phyloP scores from a whole-genome alignment of 73 alveolate genomes.

The Tetrahymena elliotti region DNA sequence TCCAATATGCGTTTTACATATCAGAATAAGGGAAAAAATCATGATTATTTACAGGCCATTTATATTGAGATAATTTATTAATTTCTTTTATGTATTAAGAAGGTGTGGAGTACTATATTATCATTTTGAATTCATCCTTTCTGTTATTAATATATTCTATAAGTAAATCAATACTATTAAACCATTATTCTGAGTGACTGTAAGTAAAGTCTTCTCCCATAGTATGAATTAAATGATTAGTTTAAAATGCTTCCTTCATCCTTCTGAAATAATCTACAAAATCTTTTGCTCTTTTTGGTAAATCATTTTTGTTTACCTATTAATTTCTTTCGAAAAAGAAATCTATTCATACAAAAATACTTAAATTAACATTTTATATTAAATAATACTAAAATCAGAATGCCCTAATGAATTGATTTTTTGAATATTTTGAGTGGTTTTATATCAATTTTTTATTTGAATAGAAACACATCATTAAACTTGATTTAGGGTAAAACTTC shows the following conservation, averaged over 20 bases:
- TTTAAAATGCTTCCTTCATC: slow-evolving; percentile 34
- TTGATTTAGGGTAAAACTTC: too few relatives aligned
- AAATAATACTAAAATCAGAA: too few relatives aligned
- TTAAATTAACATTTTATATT: too few relatives aligned
- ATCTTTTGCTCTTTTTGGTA: slow-evolving; percentile 27
- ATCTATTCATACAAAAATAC: not conserved
- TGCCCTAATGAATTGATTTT: too few relatives aligned
- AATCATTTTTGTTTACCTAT: slow-evolving; percentile 27
- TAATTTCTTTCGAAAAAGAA: slow-evolving; percentile 8
- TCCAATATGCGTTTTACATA: slow-evolving; percentile 69
- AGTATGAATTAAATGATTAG: slow-evolving; percentile 52
- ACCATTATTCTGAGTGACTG: slow-evolving; percentile 50
- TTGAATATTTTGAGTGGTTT: too few relatives aligned
- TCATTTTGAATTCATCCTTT: slow-evolving; percentile 2
- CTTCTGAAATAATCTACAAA: slow-evolving; percentile 38
- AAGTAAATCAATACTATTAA: slow-evolving; percentile 48
- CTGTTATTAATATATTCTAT: slow-evolving; percentile 46
- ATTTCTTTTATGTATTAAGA: slow-evolving; percentile 48
- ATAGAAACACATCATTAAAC: too few relatives aligned
- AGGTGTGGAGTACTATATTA: slow-evolving; percentile 60
- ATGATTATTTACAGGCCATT: slow-evolving; percentile 55
- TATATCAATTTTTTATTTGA: too few relatives aligned
- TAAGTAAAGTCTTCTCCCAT: slow-evolving; percentile 71
- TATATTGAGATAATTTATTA: not conserved
- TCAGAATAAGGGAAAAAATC: slow-evolving; percentile 81